A percentile compares a stretch with the other conserved stretches of the same genome.
phyloP scores from a whole-genome alignment of 164 flowering plant species.

The Stephania japonica region DNA sequence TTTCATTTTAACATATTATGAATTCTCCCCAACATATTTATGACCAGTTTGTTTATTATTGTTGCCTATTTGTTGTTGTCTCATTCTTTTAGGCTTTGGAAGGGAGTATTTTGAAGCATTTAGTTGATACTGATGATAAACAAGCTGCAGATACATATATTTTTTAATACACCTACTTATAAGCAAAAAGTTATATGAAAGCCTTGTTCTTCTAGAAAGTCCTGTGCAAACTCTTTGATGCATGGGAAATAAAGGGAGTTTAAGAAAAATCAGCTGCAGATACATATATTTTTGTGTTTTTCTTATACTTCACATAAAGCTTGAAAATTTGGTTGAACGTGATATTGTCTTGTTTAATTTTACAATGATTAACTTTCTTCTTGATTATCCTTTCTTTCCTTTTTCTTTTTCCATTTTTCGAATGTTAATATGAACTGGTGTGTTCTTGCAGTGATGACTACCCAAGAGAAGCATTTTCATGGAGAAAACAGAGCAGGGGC shows the following conservation, averaged over 20 bases:
- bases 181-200: no score
- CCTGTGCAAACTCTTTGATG: not conserved
- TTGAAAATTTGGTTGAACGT: not conserved
- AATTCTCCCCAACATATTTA: no score
- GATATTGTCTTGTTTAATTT: slow-evolving; percentile 1
- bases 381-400: not conserved
- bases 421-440: not conserved
- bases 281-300: not conserved
- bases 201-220: not conserved
- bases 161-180: no score
- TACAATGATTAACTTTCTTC: not conserved
- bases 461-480: slow-evolving; percentile 42
- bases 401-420: not conserved
- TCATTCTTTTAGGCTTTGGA: not conserved
- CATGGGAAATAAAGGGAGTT: not conserved
- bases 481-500: slow-evolving; percentile 47
- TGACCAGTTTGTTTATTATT: no score
- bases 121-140: no score
- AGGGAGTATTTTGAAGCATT: not conserved
- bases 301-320: not conserved
- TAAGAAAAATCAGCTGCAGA: not conserved
- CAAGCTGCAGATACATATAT: no score
- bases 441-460: slow-evolving; percentile 50
- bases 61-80: no score
- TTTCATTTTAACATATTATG: no score